A percentile compares a stretch with the other conserved stretches of the same genome.
Evolutionary conservation across 2,329 filamentous ascomycete species (phyloP).

Genomic region (Chrysoporthe cubensis): DNA sequence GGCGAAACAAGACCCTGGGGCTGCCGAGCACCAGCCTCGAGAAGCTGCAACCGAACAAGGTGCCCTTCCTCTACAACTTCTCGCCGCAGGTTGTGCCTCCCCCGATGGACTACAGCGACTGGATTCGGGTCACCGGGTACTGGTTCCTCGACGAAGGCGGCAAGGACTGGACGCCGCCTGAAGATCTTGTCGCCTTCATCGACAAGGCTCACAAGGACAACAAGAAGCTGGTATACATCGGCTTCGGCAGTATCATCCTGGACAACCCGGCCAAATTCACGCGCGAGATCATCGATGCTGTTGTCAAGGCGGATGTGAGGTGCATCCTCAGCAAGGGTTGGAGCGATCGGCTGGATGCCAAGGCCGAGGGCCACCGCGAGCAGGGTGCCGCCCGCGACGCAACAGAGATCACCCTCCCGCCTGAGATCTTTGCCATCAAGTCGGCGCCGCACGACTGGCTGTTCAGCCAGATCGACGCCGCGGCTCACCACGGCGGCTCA

Average conservation of each 20-base stretch:
- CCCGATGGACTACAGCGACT: constrained; percentile 93
- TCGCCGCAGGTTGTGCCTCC: constrained; percentile 92
- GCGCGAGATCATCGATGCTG: constrained; percentile 88
- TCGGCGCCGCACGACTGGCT: constrained; percentile 96
- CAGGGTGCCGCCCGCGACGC: constrained; percentile 44
- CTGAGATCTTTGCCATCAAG: constrained; percentile 86
- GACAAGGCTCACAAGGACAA: constrained; percentile 75
- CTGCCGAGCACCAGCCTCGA: constrained; percentile 82
- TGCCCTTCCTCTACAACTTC: constrained; percentile 99
- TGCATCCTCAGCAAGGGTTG: constrained; percentile 96
- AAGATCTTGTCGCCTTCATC: constrained; percentile 81
- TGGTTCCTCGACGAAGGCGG: constrained; percentile 88
- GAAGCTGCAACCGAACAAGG: constrained; percentile 93
- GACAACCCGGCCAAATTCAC: constrained; percentile 87
- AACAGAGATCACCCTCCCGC: constrained; percentile 70
- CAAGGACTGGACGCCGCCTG: constrained; percentile 70
- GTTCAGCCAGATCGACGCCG: constrained; percentile 90
- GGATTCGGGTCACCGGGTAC: constrained; percentile 96
- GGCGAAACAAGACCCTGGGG: constrained; percentile 80
- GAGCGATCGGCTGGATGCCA: constrained; percentile 71
- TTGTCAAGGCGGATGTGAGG: constrained; percentile 87
- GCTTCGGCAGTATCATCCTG: constrained; percentile 95
- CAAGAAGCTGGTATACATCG: constrained; percentile 95
- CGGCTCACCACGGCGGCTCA: constrained; percentile 90
- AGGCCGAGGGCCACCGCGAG: not conserved